phyloP scores from a whole-genome alignment of 2,329 filamentous ascomycete species.

The Diplodia sapinea region DNA sequence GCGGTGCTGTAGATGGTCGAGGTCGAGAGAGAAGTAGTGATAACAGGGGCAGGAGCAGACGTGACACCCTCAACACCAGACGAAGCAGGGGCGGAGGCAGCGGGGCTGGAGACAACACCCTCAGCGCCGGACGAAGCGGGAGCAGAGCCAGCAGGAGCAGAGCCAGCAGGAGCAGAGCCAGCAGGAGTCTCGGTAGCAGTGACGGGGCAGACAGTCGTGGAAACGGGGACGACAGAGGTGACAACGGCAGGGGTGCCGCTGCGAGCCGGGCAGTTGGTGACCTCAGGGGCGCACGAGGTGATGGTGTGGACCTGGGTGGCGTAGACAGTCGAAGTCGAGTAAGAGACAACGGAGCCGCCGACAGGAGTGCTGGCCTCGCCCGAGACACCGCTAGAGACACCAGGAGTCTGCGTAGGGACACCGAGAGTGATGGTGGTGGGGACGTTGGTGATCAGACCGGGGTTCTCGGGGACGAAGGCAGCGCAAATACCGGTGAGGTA shows the following conservation, averaged over 20 bases:
- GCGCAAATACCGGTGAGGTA: conserved; percentile 95
- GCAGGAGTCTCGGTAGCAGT: conserved; percentile 21
- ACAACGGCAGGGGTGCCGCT: conserved; percentile 29
- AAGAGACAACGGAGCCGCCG: conserved; percentile 18
- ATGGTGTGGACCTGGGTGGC: conserved; percentile 25
- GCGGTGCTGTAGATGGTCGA: conserved; percentile 24
- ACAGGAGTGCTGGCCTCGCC: conserved; percentile 22
- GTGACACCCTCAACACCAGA: conserved; percentile 2
- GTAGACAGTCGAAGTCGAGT: conserved; percentile 29
- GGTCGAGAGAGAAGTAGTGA: conserved; percentile 49
- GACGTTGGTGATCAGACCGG: conserved; percentile 80
- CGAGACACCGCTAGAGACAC: conserved; percentile 41
- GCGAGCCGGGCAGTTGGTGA: conserved; percentile 36
- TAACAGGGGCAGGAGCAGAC: background rate
- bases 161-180: conserved; percentile 31
- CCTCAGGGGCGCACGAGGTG: conserved; percentile 22
- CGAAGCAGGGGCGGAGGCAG: background rate
- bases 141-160: conserved; percentile 1
- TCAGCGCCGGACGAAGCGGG: background rate
- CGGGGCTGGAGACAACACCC: background rate
- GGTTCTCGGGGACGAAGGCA: conserved; percentile 73
- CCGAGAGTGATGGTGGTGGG: conserved; percentile 61
- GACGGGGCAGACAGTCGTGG: conserved; percentile 26
- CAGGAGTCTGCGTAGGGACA: conserved; percentile 56
- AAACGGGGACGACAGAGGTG: conserved; percentile 18